Conservation (phyloP, 2,329 filamentous ascomycete genomes). For the Alternaria incomplexa region DNA sequence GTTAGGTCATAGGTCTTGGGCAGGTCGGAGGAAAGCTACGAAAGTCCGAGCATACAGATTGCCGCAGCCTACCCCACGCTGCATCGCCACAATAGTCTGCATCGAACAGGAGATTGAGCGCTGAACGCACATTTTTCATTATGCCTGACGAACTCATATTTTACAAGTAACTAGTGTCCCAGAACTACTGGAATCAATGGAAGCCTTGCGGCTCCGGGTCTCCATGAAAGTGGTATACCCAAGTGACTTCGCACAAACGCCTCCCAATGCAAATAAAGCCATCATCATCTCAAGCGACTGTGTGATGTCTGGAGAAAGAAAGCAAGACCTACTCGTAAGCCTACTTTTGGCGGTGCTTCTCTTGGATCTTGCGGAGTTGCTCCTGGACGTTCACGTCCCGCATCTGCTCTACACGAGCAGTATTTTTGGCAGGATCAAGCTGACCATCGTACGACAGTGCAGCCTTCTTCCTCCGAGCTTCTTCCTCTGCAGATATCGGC, state of each 20-base stretch:
- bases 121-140: background rate
- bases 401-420: slow-evolving; percentile 61
- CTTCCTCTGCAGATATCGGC: slow-evolving; percentile 73
- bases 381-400: slow-evolving; percentile 74
- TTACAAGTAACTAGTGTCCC: background rate
- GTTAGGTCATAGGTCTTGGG: slow-evolving; percentile 43
- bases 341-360: slow-evolving; percentile 52
- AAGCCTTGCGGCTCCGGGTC: background rate
- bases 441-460: slow-evolving; percentile 71
- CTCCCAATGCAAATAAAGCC: slow-evolving; percentile 13
- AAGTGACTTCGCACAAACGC: slow-evolving; percentile 8
- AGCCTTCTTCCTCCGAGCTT: slow-evolving; percentile 76
- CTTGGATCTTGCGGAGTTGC: slow-evolving; percentile 75
- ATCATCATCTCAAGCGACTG: background rate
- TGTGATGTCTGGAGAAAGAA: background rate
- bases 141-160: background rate
- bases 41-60: slow-evolving; percentile 33
- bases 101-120: background rate
- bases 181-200: background rate
- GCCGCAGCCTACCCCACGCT: background rate
- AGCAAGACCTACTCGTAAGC: background rate
- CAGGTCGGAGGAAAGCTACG: slow-evolving; percentile 34
- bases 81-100: background rate
- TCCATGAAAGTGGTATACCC: slow-evolving; percentile 1
- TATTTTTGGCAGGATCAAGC: slow-evolving; percentile 64